Evolutionary conservation across 2,329 filamentous ascomycete genomes (phyloP).

Genomic region (Pseudonectria buxi): DNA sequence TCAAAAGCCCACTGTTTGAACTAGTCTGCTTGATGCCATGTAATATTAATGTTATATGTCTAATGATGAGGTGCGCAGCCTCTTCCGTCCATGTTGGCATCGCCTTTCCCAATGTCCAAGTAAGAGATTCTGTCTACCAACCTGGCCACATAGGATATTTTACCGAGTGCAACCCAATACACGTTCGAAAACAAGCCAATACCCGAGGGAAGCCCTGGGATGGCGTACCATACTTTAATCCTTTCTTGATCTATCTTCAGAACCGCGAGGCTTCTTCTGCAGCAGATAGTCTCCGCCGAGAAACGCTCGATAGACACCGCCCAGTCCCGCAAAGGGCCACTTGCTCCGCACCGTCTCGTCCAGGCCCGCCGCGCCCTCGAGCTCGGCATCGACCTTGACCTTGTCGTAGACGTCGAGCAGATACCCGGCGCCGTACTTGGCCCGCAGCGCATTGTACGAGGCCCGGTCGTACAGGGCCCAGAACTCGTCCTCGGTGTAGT

Average conservation of each 20-base stretch:
- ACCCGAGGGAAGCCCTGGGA: background rate
- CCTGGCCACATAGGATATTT: no score
- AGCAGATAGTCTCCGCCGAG: conserved; percentile 41
- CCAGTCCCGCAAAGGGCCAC: conserved; percentile 40
- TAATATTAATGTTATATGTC: conserved; percentile 2
- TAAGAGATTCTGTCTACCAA: no score
- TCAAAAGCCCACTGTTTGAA: conserved; percentile 3
- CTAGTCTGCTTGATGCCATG: conserved; percentile 2
- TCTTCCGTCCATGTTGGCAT: no score
- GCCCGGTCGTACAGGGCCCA: conserved; percentile 56
- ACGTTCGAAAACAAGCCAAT: background rate
- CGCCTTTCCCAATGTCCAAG: no score
- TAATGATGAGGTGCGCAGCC: no score
- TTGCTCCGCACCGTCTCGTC: conserved; percentile 26
- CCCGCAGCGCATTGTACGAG: conserved; percentile 52
- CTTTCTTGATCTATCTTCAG: conserved; percentile 1
- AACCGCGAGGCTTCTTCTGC: conserved; percentile 21
- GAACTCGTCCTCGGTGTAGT: conserved; percentile 62
- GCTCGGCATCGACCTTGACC: conserved; percentile 45
- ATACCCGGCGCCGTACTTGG: conserved; percentile 51
- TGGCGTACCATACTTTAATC: background rate
- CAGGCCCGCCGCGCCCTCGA: conserved; percentile 24
- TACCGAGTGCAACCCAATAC: no score
- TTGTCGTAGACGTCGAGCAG: conserved; percentile 63
- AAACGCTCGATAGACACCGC: conserved; percentile 39